Base-by-base conservation (phyloP, 2,329 filamentous ascomycete species). In the Endocalyx cinctus region DNA sequence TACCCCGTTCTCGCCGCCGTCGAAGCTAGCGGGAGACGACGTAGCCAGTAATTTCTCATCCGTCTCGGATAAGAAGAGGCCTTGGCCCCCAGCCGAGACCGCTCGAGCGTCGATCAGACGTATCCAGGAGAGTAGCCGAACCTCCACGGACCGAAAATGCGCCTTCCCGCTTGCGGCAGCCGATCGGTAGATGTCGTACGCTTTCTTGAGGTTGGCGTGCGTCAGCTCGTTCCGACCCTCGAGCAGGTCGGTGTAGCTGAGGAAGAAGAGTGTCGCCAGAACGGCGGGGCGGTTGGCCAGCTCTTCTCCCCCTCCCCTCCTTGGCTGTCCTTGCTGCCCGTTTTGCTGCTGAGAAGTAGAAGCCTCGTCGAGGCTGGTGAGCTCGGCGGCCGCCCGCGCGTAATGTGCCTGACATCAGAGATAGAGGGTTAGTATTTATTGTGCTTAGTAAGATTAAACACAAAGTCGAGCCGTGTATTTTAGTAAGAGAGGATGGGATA, bases 51-150 rank as follows among this genome's bases (percentile, higher is more conserved):
- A 46, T 2, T 56, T 50, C 35, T 72, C 70, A 25, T 72, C 65
- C 11, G 66, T 63, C 10, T 70, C 64, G 6, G 59, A 58, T 2
- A 77, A 52, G 34, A 76, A 74, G 2, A 74, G 52, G 0, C 72
- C 72, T 35, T 76, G 71, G 2, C 72, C 72, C 4, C 73, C 73
- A 2, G 72, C 72, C 3, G 70, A 72, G 10, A 75, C 71, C 4
- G 72, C 71, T 8, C 72, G 61, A 2, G 68, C 72, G 42, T 77
- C 73, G 4, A 77, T 59, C 3, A 77, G 57, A 4, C 72, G 67
- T 22, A 77, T 62, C 73, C 72, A 77, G 3, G 67, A 66, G 20
- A 77, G 58, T 0, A 76, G 45, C 7, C 69, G 64, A 39, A 65
- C 63, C 43, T 75, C 70, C 4, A 63, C 43, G 1, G 57, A 41